Evolutionary conservation across 75 land plant species (phyloP), one percentile per base, ranked within the genome.

Genomic region (Pinus taeda): DNA sequence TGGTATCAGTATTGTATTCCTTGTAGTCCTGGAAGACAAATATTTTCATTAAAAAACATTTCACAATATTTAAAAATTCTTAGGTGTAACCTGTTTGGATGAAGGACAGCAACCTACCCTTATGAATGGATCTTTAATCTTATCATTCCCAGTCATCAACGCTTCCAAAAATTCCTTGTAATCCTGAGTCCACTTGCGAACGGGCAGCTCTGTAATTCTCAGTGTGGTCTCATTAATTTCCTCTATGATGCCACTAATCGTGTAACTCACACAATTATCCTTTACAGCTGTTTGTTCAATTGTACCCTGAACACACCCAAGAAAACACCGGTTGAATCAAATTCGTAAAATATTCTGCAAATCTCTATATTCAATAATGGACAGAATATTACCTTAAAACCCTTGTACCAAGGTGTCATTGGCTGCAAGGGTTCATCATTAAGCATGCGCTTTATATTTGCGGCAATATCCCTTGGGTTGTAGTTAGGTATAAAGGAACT

Each of bases 321-420:
- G 78, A 76, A 73, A 15, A 39, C 7, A 18, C 20, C 12, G 0
- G 22, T 20, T 20, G 8, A 1, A 42, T n/a, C 18, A 65, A 65
- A 65, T 65, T 6, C 33, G 20, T 65, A 65, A 65, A 65, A 33
- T 30, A 65, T 15, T 20, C 53, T 42, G 71, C 71, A 42, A 18
- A 42, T 39, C 20, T 20, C 12, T 29, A 76, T 18, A n/a, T n/a
- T 12, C 15, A 24, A 53, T 15, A 58, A 33, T 24, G 18, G n/a
- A 56, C 15, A 62, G 24, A 62, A 62, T 24, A 62, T 21, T 74
- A 91, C 93, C 92, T 88, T 85, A 62, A 97, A 97, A 30, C 96
- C 93, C 80, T 87, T 95, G 83, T 97, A 97, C 99, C 99, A 97
- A 30, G 99, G 99, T 58, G 95, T 85, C 99, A 97, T 95, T 3